These are phyloP conservation scores for Saraca asoca DNA, from an alignment of 331 rosid species.

Conservation along the genomic window DNA sequence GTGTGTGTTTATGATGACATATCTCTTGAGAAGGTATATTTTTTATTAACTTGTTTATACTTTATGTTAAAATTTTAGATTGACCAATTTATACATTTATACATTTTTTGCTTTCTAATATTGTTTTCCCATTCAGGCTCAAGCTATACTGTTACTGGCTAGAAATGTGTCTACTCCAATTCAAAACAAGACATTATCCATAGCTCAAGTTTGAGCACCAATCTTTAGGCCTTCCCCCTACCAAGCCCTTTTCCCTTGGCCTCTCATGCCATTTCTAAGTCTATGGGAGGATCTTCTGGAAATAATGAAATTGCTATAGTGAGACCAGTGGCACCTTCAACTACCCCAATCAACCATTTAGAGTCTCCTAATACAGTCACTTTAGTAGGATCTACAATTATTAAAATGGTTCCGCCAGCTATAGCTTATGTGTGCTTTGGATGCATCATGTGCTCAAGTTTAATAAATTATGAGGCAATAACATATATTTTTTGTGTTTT, in stretches of 20 bases:
- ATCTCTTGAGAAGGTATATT: no score
- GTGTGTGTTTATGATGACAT: no score
- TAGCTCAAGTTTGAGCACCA: conserved; percentile 49
- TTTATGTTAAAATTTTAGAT: no score
- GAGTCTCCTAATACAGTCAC: conserved; percentile 41
- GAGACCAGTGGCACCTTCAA: conserved; percentile 48
- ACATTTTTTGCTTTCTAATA: no score
- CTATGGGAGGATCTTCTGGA: conserved; percentile 50
- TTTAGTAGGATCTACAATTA: conserved; percentile 47
- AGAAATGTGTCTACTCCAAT: no score
- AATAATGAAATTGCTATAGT: conserved; percentile 40
- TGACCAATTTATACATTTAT: no score
- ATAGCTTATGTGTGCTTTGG: conserved; percentile 4
- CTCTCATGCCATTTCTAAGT: no score
- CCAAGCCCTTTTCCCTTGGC: conserved; percentile 53
- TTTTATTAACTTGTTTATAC: no score
- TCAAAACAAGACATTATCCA: conserved; percentile 38
- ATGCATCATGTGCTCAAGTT: neutral
- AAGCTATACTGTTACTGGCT: no score
- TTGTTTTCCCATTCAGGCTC: no score
- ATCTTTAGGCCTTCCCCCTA: conserved; percentile 41
- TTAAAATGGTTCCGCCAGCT: conserved; percentile 60
- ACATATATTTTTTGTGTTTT: no score
- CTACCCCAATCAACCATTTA: conserved; percentile 41
- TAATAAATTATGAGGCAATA: no score